Conservation (phyloP, 306 rosid species). For the Quercus suber region DNA sequence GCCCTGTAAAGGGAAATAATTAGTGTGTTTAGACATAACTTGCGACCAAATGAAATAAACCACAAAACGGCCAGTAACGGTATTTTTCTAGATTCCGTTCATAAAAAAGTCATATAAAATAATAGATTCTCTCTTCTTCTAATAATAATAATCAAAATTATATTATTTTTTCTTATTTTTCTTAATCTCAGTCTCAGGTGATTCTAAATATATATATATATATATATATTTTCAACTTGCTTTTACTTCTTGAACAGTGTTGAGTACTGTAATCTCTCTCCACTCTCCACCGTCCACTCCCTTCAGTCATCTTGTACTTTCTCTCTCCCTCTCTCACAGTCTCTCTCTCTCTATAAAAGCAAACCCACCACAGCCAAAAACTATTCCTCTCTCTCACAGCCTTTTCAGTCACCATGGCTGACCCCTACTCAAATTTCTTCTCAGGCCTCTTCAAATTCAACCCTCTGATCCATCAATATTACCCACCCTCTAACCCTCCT, state of each 20-base stretch:
- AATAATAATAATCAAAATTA: conserved; percentile 1
- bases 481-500: conserved; percentile 21
- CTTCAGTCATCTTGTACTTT: conserved; percentile 84
- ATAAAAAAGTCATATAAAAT: neutral
- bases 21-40: neutral
- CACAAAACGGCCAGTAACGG: conserved; percentile 26
- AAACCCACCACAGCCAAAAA: conserved; percentile 29
- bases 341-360: conserved; percentile 40
- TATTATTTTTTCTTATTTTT: neutral
- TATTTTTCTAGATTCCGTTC: conserved; percentile 17
- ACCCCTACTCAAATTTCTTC: conserved; percentile 45
- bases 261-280: conserved; percentile 25
- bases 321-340: conserved; percentile 34
- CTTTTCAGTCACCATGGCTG: conserved; percentile 38
- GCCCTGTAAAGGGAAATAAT: too few relatives aligned
- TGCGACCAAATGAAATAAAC: neutral
- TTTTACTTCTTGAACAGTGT: conserved; percentile 17
- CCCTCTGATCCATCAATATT: conserved; percentile 23
- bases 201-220: conserved; percentile 2
- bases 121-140: conserved; percentile 12
- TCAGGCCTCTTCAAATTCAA: conserved; percentile 42
- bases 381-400: neutral
- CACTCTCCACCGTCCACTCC: conserved; percentile 69
- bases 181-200: neutral
- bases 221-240: conserved; percentile 12